A percentile compares a stretch with the other conserved stretches of the same genome.
Evolutionary conservation across 2,329 filamentous ascomycete species (phyloP).

Genomic region (Claviceps africana): DNA sequence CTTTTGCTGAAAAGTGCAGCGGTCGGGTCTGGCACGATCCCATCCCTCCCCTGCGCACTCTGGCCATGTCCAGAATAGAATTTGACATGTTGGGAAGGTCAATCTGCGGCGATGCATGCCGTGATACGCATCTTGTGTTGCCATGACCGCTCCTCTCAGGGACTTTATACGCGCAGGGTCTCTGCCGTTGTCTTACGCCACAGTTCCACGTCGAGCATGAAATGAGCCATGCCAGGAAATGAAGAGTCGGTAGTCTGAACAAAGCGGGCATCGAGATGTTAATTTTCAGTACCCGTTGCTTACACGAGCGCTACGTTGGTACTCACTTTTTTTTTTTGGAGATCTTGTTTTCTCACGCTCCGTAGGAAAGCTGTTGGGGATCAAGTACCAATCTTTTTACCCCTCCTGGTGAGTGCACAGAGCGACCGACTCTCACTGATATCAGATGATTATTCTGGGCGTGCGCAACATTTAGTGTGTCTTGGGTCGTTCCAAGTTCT

Average conservation of each 20-base stretch:
- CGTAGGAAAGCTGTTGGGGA: neutral
- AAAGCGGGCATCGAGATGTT: too few relatives aligned
- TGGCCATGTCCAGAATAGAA: neutral
- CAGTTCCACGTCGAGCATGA: neutral
- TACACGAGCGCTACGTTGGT: neutral
- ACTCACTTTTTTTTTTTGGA: neutral
- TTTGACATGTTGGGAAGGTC: neutral
- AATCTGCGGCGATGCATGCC: neutral
- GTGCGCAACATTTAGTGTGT: neutral
- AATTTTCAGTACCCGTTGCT: neutral
- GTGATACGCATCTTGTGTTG: conserved; percentile 1
- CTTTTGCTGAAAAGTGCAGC: neutral
- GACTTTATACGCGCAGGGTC: neutral
- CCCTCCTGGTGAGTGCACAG: neutral
- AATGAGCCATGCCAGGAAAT: neutral
- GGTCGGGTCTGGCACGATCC: too few relatives aligned
- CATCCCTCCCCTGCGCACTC: neutral
- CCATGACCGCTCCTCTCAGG: neutral
- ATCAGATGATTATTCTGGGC: neutral
- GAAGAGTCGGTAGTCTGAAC: neutral
- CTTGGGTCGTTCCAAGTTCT: neutral
- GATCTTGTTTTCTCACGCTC: neutral
- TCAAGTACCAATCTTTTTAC: neutral
- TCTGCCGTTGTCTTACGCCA: neutral
- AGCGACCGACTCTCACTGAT: neutral